These are phyloP conservation scores for Zarea fungicola DNA, from an alignment of 2,329 filamentous ascomycete species.

Conservation along the genomic window DNA sequence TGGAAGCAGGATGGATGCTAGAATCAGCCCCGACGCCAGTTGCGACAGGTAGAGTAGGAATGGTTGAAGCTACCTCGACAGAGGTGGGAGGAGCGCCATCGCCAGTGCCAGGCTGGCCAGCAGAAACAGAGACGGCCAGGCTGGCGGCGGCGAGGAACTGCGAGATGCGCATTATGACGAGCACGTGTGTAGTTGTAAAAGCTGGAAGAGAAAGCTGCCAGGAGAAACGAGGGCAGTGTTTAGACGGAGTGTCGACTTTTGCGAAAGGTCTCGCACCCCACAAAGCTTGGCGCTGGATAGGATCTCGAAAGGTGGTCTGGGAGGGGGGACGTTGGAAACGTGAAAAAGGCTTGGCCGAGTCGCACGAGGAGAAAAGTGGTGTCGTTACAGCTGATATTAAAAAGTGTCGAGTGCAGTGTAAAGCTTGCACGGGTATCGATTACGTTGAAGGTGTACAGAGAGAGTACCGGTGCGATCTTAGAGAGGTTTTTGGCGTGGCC, in stretches of 20 bases:
- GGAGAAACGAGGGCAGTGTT: too few species aligned
- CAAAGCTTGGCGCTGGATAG: constrained; percentile 6
- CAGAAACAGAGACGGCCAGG: constrained; percentile 14
- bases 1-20: not conserved
- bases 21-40: not conserved
- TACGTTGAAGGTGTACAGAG: too few species aligned
- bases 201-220: not conserved
- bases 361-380: too few species aligned
- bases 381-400: too few species aligned
- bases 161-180: constrained; percentile 17
- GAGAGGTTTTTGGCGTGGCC: not conserved
- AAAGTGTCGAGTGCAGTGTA: too few species aligned
- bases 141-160: constrained; percentile 14
- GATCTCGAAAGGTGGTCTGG: not conserved
- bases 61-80: not conserved
- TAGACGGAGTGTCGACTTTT: too few species aligned
- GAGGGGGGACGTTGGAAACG: not conserved
- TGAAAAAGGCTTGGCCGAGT: too few species aligned
- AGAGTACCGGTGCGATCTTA: too few species aligned
- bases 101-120: not conserved
- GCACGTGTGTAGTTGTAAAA: not conserved
- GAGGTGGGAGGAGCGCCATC: not conserved
- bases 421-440: too few species aligned
- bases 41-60: not conserved
- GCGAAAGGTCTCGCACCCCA: not conserved